These are phyloP conservation scores for Ophiostoma populinum DNA, from an alignment of 2,329 filamentous ascomycete genomes.

Conservation along the genomic window DNA sequence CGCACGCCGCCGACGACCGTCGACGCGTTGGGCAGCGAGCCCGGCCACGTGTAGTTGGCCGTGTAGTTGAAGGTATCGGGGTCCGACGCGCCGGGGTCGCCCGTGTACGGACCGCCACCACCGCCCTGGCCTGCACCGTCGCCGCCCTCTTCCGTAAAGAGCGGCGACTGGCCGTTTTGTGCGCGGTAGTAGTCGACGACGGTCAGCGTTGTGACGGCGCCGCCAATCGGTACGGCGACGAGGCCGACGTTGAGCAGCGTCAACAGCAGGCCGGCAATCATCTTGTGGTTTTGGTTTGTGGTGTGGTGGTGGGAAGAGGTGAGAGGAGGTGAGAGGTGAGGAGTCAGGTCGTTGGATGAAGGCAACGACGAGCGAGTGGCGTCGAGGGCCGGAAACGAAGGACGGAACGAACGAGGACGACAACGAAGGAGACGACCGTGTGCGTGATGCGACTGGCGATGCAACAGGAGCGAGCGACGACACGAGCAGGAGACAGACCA, in stretches of 20 bases:
- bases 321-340: not conserved
- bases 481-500: no score
- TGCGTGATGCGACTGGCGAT: no score
- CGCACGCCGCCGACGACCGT: slow-evolving; percentile 5
- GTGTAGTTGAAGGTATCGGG: slow-evolving; percentile 13
- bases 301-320: not conserved
- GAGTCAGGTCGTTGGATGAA: no score
- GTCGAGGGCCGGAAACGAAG: no score
- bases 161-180: slow-evolving; percentile 24
- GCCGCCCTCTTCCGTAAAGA: slow-evolving; percentile 21
- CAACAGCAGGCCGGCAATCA: slow-evolving; percentile 20
- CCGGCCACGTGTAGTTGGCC: slow-evolving; percentile 8
- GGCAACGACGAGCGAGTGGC: no score
- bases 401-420: no score
- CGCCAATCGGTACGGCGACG: slow-evolving; percentile 20
- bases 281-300: slow-evolving; percentile 11
- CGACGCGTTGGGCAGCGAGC: slow-evolving; percentile 10
- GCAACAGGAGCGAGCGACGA: no score
- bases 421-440: no score
- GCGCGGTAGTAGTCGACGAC: slow-evolving; percentile 28
- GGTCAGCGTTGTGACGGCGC: slow-evolving; percentile 25
- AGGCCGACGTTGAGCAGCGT: slow-evolving; percentile 33
- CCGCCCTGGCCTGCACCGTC: slow-evolving; percentile 1
- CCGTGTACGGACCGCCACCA: slow-evolving; percentile 8
- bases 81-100: slow-evolving; percentile 12